Conservation (phyloP, 345 rosid genomes). For the Zanthoxylum bungeanum region DNA sequence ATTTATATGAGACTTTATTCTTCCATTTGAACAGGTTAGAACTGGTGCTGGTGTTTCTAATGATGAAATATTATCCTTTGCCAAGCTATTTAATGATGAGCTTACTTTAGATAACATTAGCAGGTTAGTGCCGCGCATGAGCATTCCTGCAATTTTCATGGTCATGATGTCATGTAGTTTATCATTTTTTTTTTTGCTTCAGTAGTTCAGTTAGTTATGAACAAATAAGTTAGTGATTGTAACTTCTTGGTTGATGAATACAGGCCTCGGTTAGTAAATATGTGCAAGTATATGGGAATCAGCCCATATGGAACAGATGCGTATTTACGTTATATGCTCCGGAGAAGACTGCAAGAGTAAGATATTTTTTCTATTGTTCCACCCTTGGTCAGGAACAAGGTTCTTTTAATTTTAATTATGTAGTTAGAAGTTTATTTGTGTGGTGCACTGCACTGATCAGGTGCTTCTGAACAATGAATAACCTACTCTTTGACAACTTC, state of each 20-base stretch:
- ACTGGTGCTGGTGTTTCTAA: slow-evolving; percentile 57
- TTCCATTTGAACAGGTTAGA: slow-evolving; percentile 79
- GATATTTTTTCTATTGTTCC: slow-evolving; percentile 7
- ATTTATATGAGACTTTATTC: too few species aligned
- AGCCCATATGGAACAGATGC: slow-evolving; percentile 72
- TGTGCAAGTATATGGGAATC: slow-evolving; percentile 79
- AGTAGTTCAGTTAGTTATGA: too few species aligned
- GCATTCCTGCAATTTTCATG: too few species aligned
- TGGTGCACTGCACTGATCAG: neutral
- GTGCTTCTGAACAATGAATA: neutral
- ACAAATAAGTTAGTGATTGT: too few species aligned
- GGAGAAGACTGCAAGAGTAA: slow-evolving; percentile 66
- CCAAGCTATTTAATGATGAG: slow-evolving; percentile 75
- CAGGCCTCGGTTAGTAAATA: slow-evolving; percentile 69
- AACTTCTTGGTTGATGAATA: too few species aligned
- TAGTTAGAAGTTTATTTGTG: neutral
- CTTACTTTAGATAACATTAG: slow-evolving; percentile 72
- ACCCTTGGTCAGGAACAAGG: neutral
- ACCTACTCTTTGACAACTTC: neutral
- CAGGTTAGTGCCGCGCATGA: too few species aligned
- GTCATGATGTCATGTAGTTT: too few species aligned
- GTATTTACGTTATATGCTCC: slow-evolving; percentile 67
- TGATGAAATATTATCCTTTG: slow-evolving; percentile 69
- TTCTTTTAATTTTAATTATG: neutral
- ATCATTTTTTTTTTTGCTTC: too few species aligned